Base-by-base conservation (phyloP, 805 yeast genomes). In the Kregervanrija delftensis region DNA sequence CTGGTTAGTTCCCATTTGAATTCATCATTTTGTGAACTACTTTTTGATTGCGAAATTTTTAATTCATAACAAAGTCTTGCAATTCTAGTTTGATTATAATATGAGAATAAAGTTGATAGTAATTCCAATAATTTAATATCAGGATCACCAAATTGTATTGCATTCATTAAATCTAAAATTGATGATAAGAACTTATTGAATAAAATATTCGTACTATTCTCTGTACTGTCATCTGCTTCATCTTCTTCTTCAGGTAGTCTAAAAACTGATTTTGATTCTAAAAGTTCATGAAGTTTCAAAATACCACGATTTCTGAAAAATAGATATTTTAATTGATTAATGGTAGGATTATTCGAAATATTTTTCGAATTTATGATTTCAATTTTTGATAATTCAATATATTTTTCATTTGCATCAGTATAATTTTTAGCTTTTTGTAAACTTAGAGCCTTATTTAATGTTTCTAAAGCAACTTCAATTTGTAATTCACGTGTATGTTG, bases 401-500 rank as follows among this genome's bases (percentile, higher is more conserved):
- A 93, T 13, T 68, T 62, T 0, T 53, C 52, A 35, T 72, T 71
- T 0, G 97, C 83, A 3, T 65, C 69, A 0, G 61, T 63, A 48
- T 70, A 73, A 2, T 75, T 57, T 3, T 66, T 63, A 1, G 66
- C 60, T 49, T 80, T 78, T 52, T 93, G 91, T 9, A 66, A 65
- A 9, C 64, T 61, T 37, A 93, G 67, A 0, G 96, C 96, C 15
- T 65, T 63, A 54, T 87, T 87, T 58, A 84, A 88, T 11, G 81
- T 64, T 52, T 77, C 79, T 60, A 84, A 83, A 3, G 96, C 93
- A 57, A 85, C 86, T 61, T 93, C 98, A 15, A 81, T 74, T 65
- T 91, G 97, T 17, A 91, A 68, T 59, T 93, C 99, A 40, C 96
- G 70, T 1, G 97, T 84, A 56, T 89, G 96, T 51, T 88, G 91